Conservation (phyloP, 306 rosid species). For the Quercus aquifolioides region DNA sequence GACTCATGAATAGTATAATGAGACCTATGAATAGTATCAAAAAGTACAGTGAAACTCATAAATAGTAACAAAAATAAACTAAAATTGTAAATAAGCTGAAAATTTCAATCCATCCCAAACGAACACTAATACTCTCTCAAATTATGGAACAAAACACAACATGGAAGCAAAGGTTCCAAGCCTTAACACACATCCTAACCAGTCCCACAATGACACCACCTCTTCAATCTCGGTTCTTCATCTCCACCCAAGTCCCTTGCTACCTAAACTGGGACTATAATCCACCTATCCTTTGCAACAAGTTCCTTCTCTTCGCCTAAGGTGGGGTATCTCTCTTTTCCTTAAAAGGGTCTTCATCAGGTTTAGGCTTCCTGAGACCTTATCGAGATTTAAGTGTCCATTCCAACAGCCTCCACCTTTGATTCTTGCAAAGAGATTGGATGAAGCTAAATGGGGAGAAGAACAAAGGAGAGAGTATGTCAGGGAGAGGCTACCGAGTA, state of each 20-base stretch:
- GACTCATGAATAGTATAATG: rapidly evolving
- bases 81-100: no score
- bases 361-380: slow-evolving; percentile 40
- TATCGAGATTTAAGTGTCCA: slow-evolving; percentile 83
- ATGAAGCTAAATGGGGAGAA: slow-evolving; percentile 53
- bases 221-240: slow-evolving; percentile 68
- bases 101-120: no score
- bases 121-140: not conserved
- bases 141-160: slow-evolving; percentile 40
- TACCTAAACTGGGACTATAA: slow-evolving; percentile 73
- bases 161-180: slow-evolving; percentile 55
- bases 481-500: slow-evolving; percentile 48
- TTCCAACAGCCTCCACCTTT: slow-evolving; percentile 73
- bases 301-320: slow-evolving; percentile 41
- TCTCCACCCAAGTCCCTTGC: slow-evolving; percentile 66
- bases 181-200: slow-evolving; percentile 75
- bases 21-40: no score
- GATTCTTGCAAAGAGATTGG: slow-evolving; percentile 58
- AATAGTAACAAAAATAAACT: no score
- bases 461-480: slow-evolving; percentile 41
- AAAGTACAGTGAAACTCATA: no score
- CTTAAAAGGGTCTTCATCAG: slow-evolving; percentile 48
- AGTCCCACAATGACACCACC: slow-evolving; percentile 57
- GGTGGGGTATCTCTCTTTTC: slow-evolving; percentile 56
- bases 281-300: slow-evolving; percentile 74